Evolutionary conservation across 2,329 filamentous ascomycete genomes (phyloP).

Genomic region (Talaromyces sp.): DNA sequence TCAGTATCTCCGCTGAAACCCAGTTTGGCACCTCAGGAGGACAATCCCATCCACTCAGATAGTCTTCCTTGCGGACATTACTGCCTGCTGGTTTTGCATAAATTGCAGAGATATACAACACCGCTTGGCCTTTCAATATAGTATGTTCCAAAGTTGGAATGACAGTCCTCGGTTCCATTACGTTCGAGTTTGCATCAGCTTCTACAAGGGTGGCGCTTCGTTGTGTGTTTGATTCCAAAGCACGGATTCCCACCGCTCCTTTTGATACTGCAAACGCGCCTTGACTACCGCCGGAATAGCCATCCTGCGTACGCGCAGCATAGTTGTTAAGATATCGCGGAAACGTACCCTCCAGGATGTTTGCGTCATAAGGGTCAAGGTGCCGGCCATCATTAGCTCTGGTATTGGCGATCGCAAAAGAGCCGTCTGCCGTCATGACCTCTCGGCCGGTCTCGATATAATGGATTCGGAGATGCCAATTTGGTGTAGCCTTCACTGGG

Average conservation of each 20-base stretch:
- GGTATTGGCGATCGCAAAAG: neutral
- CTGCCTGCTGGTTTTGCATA: neutral
- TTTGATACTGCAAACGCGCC: neutral
- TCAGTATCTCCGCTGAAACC: neutral
- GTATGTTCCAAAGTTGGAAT: neutral
- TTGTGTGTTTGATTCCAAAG: neutral
- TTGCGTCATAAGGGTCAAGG: neutral
- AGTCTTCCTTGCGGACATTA: neutral
- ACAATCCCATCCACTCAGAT: neutral
- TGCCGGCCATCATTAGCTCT: neutral
- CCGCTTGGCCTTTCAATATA: neutral
- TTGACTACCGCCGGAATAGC: neutral
- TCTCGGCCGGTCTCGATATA: neutral
- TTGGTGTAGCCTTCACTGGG: neutral
- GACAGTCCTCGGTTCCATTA: neutral
- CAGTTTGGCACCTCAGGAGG: neutral
- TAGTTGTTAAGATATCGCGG: neutral
- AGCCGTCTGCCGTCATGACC: neutral
- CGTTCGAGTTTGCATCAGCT: neutral
- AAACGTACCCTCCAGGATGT: neutral
- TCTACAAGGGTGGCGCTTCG: neutral
- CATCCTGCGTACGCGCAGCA: neutral
- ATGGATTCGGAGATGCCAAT: constrained; percentile 4
- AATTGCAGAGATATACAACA: neutral
- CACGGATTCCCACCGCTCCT: neutral